Evolutionary conservation across 768 basidiomycete genomes (phyloP).

Genomic region (Leccinum rimulosum): DNA sequence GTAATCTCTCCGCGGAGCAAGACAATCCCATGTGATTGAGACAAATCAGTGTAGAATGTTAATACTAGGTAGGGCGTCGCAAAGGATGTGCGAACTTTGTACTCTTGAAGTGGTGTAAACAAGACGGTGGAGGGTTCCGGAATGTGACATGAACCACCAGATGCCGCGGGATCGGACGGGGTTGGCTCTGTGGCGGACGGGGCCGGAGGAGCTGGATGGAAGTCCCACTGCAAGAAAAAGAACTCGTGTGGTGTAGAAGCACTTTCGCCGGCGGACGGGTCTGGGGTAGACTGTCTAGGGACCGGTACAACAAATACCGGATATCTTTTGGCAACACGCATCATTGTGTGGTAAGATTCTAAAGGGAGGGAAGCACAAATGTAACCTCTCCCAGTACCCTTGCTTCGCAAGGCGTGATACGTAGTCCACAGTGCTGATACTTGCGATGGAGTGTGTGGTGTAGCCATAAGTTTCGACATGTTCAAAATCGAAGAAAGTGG

Average conservation of each 20-base stretch:
- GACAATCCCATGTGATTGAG: constrained; percentile 73
- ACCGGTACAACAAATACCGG: constrained; percentile 83
- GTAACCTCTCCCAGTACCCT: constrained; percentile 78
- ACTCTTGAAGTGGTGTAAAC: constrained; percentile 93
- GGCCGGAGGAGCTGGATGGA: constrained; percentile 67
- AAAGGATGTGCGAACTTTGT: constrained; percentile 78
- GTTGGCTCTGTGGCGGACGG: constrained; percentile 47
- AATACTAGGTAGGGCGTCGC: constrained; percentile 90
- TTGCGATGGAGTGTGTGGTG: constrained; percentile 69
- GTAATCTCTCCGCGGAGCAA: constrained; percentile 92
- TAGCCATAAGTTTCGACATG: constrained; percentile 60
- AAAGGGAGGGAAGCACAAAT: constrained; percentile 82
- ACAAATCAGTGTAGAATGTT: constrained; percentile 90
- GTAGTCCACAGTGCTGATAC: constrained; percentile 85
- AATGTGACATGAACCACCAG: constrained; percentile 32
- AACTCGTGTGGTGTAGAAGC: constrained; percentile 61
- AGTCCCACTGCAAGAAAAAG: constrained; percentile 87
- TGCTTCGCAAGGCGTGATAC: constrained; percentile 80
- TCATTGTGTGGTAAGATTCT: constrained; percentile 71
- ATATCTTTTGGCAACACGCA: constrained; percentile 57
- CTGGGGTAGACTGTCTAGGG: constrained; percentile 43
- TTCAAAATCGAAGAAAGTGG: constrained; percentile 82
- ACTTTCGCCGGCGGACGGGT: constrained; percentile 32
- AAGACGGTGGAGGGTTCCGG: constrained; percentile 71
- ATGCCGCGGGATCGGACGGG: constrained; percentile 39